phyloP scores from a whole-genome alignment of 1,284 basidiomycete genomes.

The Phellinidium pouzarii region DNA sequence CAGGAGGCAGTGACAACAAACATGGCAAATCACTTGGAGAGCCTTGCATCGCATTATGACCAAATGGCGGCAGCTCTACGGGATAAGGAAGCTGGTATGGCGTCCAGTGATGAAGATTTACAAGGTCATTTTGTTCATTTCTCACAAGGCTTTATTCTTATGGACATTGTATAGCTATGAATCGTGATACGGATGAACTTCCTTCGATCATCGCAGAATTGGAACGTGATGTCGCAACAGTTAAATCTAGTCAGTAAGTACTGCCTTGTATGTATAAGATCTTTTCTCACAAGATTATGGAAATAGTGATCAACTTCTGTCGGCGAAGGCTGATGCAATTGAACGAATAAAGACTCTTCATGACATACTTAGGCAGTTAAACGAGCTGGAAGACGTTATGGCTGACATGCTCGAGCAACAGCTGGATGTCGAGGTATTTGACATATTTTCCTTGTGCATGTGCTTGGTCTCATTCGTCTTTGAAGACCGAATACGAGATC shows the following conservation, averaged over 20 bases:
- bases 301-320: conserved; percentile 42
- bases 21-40: conserved; percentile 71
- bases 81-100: conserved; percentile 59
- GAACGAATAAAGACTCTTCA: conserved; percentile 43
- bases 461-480: conserved; percentile 5
- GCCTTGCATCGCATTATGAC: conserved; percentile 63
- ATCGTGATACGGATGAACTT: conserved; percentile 67
- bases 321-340: conserved; percentile 37
- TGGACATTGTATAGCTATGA: conserved; percentile 48
- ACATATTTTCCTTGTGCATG: not conserved
- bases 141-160: not conserved
- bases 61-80: conserved; percentile 62
- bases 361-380: conserved; percentile 52
- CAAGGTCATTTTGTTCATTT: conserved; percentile 39
- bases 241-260: conserved; percentile 53
- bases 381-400: conserved; percentile 73
- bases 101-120: conserved; percentile 59
- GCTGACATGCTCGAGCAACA: conserved; percentile 65
- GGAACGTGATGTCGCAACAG: conserved; percentile 45
- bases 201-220: conserved; percentile 66
- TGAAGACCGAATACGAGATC: conserved; percentile 45
- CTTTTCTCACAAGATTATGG: conserved; percentile 9
- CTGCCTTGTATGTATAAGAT: not conserved
- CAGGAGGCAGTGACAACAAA: conserved; percentile 51
- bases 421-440: conserved; percentile 52